Evolutionary conservation across 2,329 filamentous ascomycete species (phyloP).

Genomic region (Aspergillus proliferans): DNA sequence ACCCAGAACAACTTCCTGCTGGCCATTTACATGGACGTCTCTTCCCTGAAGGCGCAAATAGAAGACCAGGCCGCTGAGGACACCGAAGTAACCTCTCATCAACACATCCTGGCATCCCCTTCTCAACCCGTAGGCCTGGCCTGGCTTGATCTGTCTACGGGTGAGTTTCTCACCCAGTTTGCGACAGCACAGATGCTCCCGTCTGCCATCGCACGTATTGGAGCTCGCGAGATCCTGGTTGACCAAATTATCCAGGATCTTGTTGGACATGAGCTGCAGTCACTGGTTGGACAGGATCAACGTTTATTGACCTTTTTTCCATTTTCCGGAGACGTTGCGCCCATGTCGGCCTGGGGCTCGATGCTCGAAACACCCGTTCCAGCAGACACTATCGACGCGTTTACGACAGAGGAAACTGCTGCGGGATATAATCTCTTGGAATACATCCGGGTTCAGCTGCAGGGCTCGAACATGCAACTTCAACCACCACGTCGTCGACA

Average conservation of each 20-base stretch:
- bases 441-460: constrained; percentile 74
- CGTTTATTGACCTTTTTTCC: constrained; percentile 69
- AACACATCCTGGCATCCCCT: constrained; percentile 24
- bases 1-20: constrained; percentile 91
- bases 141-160: constrained; percentile 93
- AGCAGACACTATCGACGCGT: constrained; percentile 46
- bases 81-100: constrained; percentile 12
- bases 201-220: constrained; percentile 76
- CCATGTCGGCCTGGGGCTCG: constrained; percentile 61
- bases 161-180: constrained; percentile 81
- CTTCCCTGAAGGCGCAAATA: constrained; percentile 13
- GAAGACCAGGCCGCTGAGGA: constrained; percentile 13
- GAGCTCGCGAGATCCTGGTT: constrained; percentile 77
- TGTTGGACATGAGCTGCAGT: constrained; percentile 57
- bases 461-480: constrained; percentile 71
- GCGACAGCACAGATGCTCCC: constrained; percentile 65
- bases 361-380: constrained; percentile 72
- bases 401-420: constrained; percentile 62
- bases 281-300: constrained; percentile 67
- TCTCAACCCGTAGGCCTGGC: constrained; percentile 64
- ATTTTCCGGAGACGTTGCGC: constrained; percentile 37
- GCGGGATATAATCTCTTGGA: constrained; percentile 77
- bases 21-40: constrained; percentile 59
- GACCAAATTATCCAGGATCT: constrained; percentile 56
- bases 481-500: constrained; percentile 74